Evolutionary conservation across 148 eudicot genomes (phyloP).

Genomic region (Rhododendron mucronatum): DNA sequence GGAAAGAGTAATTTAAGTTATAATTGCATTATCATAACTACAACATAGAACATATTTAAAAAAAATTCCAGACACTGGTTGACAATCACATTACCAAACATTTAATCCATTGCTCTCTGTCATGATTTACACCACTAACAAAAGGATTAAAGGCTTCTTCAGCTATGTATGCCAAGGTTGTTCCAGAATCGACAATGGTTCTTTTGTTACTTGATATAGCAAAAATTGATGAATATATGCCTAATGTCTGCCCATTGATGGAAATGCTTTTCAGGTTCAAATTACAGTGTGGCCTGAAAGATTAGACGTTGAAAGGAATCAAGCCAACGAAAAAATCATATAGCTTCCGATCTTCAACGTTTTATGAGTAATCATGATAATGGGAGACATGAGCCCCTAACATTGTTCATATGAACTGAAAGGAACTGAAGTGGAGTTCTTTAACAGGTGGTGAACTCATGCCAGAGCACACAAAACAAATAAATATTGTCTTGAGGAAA

Average conservation of each 20-base stretch:
- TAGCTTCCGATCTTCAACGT: background rate
- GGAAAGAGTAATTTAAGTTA: too few relatives aligned
- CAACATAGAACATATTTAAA: too few relatives aligned
- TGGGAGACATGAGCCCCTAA: background rate
- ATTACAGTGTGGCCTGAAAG: constrained; percentile 87
- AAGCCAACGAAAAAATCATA: background rate
- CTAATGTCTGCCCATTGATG: constrained; percentile 64
- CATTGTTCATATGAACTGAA: background rate
- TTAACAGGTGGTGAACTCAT: too few relatives aligned
- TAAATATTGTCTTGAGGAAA: too few relatives aligned
- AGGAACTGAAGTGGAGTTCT: too few relatives aligned
- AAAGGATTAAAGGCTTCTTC: constrained; percentile 64
- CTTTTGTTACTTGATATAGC: constrained; percentile 66
- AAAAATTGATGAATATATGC: constrained; percentile 65
- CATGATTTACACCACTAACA: too few relatives aligned
- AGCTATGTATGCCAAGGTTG: constrained; percentile 83
- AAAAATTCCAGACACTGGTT: too few relatives aligned
- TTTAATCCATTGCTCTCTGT: too few relatives aligned
- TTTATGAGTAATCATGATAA: background rate
- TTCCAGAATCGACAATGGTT: constrained; percentile 91
- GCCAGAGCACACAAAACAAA: too few relatives aligned
- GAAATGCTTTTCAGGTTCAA: constrained; percentile 70
- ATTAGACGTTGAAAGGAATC: constrained; percentile 9
- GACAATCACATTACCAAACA: too few relatives aligned
- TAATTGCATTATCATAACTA: too few relatives aligned